These are phyloP conservation scores for Alternaria metachromatica DNA, from an alignment of 2,329 filamentous ascomycete genomes.

Conservation along the genomic window DNA sequence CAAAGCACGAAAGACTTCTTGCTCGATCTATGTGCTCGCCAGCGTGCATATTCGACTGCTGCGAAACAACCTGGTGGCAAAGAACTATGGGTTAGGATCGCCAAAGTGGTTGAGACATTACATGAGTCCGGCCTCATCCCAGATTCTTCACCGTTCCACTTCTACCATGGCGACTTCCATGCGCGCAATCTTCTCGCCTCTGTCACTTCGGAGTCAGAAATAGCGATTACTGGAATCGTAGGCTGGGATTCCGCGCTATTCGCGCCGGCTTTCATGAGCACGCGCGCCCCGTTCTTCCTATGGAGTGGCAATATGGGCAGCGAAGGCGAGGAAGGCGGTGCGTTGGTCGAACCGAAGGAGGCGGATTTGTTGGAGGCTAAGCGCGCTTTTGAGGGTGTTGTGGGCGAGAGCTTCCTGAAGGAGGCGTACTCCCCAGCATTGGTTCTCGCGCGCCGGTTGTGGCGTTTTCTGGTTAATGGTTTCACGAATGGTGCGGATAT, in stretches of 20 bases:
- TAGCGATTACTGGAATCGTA: conserved; percentile 27
- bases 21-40: background rate
- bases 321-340: background rate
- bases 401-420: background rate
- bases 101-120: background rate
- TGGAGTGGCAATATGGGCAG: conserved; percentile 9
- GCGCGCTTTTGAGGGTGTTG: background rate
- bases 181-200: background rate
- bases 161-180: background rate
- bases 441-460: background rate
- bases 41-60: background rate
- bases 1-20: background rate
- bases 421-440: background rate
- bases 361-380: background rate
- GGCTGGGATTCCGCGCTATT: conserved; percentile 35
- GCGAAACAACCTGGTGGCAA: background rate
- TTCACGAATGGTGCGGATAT: background rate
- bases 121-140: background rate
- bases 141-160: background rate
- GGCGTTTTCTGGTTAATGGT: background rate
- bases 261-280: conserved; percentile 23
- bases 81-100: background rate
- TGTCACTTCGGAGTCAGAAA: background rate
- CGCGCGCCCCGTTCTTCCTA: conserved; percentile 22
- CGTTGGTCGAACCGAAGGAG: background rate